These are phyloP conservation scores for Ophiosphaerella korrae DNA, from an alignment of 2,329 filamentous ascomycete genomes.

Conservation along the genomic window DNA sequence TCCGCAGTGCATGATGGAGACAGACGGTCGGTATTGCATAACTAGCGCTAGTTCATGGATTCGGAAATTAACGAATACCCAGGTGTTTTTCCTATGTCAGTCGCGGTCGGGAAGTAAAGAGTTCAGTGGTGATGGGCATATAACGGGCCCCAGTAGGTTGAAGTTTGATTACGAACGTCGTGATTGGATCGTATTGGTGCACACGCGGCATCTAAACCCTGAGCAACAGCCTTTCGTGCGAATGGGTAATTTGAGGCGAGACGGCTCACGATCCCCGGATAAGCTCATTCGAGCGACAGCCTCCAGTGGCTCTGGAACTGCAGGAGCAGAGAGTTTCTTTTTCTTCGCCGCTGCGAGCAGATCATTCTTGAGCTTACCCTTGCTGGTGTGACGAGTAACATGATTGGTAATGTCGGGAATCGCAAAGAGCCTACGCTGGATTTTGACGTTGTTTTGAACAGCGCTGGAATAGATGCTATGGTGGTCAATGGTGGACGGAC, in stretches of 20 bases:
- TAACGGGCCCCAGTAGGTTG: no score
- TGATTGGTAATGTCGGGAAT: not conserved
- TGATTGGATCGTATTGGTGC: not conserved
- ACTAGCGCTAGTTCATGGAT: not conserved
- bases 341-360: conserved; percentile 13
- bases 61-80: conserved; percentile 1
- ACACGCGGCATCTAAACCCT: conserved; percentile 7
- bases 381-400: not conserved
- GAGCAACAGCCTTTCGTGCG: conserved; percentile 3
- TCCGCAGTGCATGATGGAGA: conserved; percentile 25
- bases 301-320: conserved; percentile 8
- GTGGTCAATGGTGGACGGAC: conserved; percentile 10
- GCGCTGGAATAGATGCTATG: not conserved
- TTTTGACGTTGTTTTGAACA: not conserved
- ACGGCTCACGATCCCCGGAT: conserved; percentile 21
- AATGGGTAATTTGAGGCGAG: conserved; percentile 25
- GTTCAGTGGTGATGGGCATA: not conserved
- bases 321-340: conserved; percentile 13
- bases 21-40: conserved; percentile 9
- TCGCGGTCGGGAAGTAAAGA: not conserved
- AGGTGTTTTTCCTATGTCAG: not conserved
- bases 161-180: not conserved
- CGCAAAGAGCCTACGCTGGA: not conserved
- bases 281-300: conserved; percentile 9
- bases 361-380: conserved; percentile 2